A percentile compares a stretch with the other conserved stretches of the same genome.
phyloP scores from a whole-genome alignment of 345 rosid species.

The Hibiscus syriacus region DNA sequence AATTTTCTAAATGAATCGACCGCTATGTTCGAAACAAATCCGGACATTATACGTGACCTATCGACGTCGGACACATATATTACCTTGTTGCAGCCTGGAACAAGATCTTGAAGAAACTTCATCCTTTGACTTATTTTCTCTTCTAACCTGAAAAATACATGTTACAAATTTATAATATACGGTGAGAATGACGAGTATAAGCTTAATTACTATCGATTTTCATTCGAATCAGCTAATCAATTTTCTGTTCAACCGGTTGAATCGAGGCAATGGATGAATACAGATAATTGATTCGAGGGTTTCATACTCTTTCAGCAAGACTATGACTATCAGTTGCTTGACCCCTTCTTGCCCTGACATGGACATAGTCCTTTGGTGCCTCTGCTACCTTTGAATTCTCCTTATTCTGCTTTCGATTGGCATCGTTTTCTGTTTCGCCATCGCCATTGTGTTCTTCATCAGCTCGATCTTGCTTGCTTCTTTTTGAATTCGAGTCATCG shows the following conservation, averaged over 20 bases:
- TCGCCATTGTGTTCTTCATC: background rate
- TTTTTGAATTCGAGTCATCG: constrained; percentile 34
- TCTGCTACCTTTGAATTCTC: constrained; percentile 33
- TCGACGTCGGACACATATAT: background rate
- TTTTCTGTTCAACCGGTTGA: constrained; percentile 28
- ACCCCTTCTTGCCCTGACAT: constrained; percentile 91
- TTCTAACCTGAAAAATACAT: constrained; percentile 46
- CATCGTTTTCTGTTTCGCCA: background rate
- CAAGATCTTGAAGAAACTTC: constrained; percentile 93
- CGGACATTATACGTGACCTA: background rate
- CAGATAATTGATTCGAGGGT: background rate
- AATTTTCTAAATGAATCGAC: too few relatives aligned
- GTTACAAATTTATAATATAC: too few relatives aligned
- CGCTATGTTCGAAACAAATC: background rate
- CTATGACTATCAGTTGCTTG: constrained; percentile 95
- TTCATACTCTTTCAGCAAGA: constrained; percentile 63
- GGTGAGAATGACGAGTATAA: too few relatives aligned
- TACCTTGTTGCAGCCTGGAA: constrained; percentile 84
- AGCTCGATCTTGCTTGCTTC: constrained; percentile 43
- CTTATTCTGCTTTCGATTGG: background rate
- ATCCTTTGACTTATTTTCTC: constrained; percentile 88
- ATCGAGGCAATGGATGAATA: constrained; percentile 31
- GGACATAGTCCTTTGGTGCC: constrained; percentile 72
- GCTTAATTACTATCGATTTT: background rate
- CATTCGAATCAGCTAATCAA: constrained; percentile 27